Percentiles rank a stretch among this genome's conserved stretches.
phyloP scores from a whole-genome alignment of 2,329 filamentous ascomycete genomes.

The Cladosporium sp. region DNA sequence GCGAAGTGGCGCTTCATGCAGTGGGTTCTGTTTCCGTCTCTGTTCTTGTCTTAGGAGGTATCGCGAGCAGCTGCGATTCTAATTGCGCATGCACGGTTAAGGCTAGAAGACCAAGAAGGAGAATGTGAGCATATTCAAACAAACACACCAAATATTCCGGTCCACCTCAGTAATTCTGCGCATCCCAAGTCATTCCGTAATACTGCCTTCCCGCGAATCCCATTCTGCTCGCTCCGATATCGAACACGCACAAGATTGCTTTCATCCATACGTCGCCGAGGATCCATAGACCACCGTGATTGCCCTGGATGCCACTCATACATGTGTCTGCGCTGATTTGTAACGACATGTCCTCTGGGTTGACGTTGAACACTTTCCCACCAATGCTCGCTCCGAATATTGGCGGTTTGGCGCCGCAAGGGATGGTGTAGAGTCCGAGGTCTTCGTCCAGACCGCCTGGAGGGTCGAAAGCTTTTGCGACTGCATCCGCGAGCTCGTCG shows the following conservation, averaged over 20 bases:
- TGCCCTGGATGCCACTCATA: slow-evolving; percentile 37
- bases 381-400: slow-evolving; percentile 44
- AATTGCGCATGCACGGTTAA: neutral
- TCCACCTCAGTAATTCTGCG: neutral
- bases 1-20: neutral
- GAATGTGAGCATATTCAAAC: neutral
- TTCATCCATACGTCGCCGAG: slow-evolving; percentile 52
- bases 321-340: slow-evolving; percentile 28
- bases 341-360: slow-evolving; percentile 34
- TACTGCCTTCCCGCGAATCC: slow-evolving; percentile 44
- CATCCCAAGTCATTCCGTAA: slow-evolving; percentile 21
- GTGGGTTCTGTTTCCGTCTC: neutral
- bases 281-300: slow-evolving; percentile 39
- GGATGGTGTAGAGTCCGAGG: slow-evolving; percentile 31
- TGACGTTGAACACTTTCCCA: slow-evolving; percentile 37
- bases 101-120: neutral
- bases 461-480: slow-evolving; percentile 47
- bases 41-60: neutral
- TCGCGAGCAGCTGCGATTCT: neutral
- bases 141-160: neutral
- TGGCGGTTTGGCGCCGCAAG: slow-evolving; percentile 45
- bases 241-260: slow-evolving; percentile 53
- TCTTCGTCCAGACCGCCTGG: slow-evolving; percentile 34
- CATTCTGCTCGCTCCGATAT: slow-evolving; percentile 50
- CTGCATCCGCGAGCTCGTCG: slow-evolving; percentile 35